Evolutionary conservation across 2,329 filamentous ascomycete species (phyloP).

Genomic region (Alternaria postmessia): DNA sequence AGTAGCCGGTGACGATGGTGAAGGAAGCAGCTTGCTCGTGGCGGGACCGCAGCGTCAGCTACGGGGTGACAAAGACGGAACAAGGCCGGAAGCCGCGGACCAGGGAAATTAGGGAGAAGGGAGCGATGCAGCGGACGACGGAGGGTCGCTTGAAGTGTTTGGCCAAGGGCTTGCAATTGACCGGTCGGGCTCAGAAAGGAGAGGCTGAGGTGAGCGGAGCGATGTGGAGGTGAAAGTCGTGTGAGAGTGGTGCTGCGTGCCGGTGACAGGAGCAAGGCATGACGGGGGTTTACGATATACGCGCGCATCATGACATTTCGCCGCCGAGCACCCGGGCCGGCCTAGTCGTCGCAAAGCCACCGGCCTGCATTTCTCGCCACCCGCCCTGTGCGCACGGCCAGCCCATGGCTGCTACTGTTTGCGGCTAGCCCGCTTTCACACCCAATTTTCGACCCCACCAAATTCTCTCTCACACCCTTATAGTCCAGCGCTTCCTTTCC

Average conservation of each 20-base stretch:
- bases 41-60: slow-evolving; percentile 12
- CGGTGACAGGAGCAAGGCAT: slow-evolving; percentile 22
- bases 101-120: slow-evolving; percentile 36
- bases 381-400: not conserved
- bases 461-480: slow-evolving; percentile 28
- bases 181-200: slow-evolving; percentile 37
- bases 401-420: slow-evolving; percentile 6
- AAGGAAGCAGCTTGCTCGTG: slow-evolving; percentile 10
- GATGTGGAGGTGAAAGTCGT: slow-evolving; percentile 29
- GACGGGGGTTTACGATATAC: slow-evolving; percentile 5
- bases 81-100: slow-evolving; percentile 39
- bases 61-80: slow-evolving; percentile 14
- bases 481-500: slow-evolving; percentile 26
- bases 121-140: slow-evolving; percentile 19
- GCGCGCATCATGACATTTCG: slow-evolving; percentile 36
- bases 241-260: slow-evolving; percentile 42
- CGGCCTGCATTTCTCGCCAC: not conserved
- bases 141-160: not conserved
- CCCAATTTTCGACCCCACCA: slow-evolving; percentile 42
- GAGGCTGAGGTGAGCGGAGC: slow-evolving; percentile 46
- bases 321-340: slow-evolving; percentile 2
- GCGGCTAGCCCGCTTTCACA: slow-evolving; percentile 15
- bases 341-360: slow-evolving; percentile 3
- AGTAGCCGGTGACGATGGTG: slow-evolving; percentile 3
- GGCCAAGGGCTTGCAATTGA: not conserved